phyloP scores from a whole-genome alignment of 345 rosid species.

The Salix udensis region DNA sequence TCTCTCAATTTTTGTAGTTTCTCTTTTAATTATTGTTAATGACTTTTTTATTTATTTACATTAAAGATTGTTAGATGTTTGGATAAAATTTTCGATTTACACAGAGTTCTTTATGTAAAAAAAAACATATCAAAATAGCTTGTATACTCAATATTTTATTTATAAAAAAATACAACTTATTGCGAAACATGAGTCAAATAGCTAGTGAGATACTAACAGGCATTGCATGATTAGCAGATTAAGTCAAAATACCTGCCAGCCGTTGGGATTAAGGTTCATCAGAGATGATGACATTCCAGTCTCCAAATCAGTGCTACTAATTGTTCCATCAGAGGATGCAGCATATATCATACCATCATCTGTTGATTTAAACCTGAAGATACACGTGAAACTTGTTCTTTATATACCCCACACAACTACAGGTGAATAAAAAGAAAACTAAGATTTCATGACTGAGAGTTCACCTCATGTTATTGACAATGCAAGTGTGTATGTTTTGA shows the following conservation, averaged over 20 bases:
- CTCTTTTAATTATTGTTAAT: no score
- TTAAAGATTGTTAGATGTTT: no score
- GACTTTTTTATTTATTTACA: no score
- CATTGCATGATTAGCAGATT: not conserved
- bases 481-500: slow-evolving; percentile 70
- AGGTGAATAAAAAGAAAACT: not conserved
- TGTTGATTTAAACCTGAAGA: slow-evolving; percentile 67
- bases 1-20: no score
- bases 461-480: slow-evolving; percentile 88
- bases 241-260: slow-evolving; percentile 71
- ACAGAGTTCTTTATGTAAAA: no score
- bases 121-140: no score
- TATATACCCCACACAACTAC: not conserved
- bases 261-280: slow-evolving; percentile 82
- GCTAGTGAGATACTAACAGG: not conserved
- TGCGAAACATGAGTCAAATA: no score
- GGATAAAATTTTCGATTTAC: no score
- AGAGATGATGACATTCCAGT: slow-evolving; percentile 77
- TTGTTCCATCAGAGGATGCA: slow-evolving; percentile 92
- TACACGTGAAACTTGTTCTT: not conserved
- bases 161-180: no score
- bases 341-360: slow-evolving; percentile 75
- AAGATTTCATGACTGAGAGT: not conserved
- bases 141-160: no score
- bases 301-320: slow-evolving; percentile 87